Percentiles rank a stretch among this genome's conserved stretches.
Conservation (phyloP, 371 early-diverging fungal species). For the Actinomucor elegans region DNA sequence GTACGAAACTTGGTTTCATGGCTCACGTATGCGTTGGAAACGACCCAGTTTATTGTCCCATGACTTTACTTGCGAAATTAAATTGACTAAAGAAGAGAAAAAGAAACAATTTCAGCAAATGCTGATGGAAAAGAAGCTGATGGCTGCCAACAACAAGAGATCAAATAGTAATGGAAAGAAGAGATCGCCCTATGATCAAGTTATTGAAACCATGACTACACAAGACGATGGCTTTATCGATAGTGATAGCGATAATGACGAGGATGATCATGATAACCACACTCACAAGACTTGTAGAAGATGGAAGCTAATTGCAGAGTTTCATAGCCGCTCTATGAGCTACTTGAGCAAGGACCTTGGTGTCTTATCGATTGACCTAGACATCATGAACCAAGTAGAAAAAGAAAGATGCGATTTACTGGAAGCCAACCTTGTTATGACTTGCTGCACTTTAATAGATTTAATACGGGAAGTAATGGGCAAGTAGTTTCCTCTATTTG, state of each 20-base stretch:
- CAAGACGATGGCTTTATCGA: slow-evolving; percentile 17
- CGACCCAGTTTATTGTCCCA: slow-evolving; percentile 41
- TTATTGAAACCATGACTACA: not conserved
- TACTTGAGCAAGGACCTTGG: slow-evolving; percentile 32
- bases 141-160: not conserved
- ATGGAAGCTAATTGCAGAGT: slow-evolving; percentile 34
- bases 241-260: slow-evolving; percentile 27
- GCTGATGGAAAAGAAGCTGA: not conserved
- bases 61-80: slow-evolving; percentile 43
- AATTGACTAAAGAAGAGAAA: slow-evolving; percentile 13
- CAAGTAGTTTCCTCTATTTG: not conserved
- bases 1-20: slow-evolving; percentile 35
- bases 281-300: slow-evolving; percentile 21
- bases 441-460: slow-evolving; percentile 48
- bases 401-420: slow-evolving; percentile 17
- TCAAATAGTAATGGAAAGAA: not conserved
- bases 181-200: no score
- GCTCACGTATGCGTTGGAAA: slow-evolving; percentile 37
- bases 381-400: slow-evolving; percentile 25
- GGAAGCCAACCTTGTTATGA: slow-evolving; percentile 34
- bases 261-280: slow-evolving; percentile 27
- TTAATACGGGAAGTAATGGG: slow-evolving; percentile 18
- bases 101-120: not conserved
- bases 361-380: slow-evolving; percentile 29
- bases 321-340: slow-evolving; percentile 39